Base-by-base conservation (phyloP, 805 yeast genomes). In the Lipomyces spencermartinsiae region DNA sequence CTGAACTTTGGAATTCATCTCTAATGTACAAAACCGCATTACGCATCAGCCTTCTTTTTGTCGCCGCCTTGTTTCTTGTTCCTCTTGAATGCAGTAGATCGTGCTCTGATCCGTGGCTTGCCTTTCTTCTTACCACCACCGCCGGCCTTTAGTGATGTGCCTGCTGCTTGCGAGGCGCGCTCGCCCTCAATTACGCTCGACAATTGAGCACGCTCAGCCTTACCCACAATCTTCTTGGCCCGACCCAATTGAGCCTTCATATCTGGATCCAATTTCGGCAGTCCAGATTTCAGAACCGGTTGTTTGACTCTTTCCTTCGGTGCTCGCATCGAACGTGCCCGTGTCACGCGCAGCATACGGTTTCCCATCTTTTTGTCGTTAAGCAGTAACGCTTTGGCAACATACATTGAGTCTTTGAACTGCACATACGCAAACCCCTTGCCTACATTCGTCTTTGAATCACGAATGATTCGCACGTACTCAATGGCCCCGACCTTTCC, bases 351-450 rank as follows among this genome's bases (percentile, higher is more conserved):
- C 73, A 95, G 83, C 72, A 87, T 86, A 72, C 98, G 82, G 25
- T 73, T 74, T 1, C 69, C 74, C 72, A 86, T 78, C 67, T 87
- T 86, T 80, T 91, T 88, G 58, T 87, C 94, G 78, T 93, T 86
- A 69, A 92, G 80, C 67, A 92, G 79, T 63, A 95, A 79, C 0
- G 97, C 98, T 76, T 91, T 90, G 70, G 88, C 87, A 9, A 95
- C 97, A 55, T 88, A 83, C 64, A 89, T 79, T 63, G 86, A 79
- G 74, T 80, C 82, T 37, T 83, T 85, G 81, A 93, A 95, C 79
- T 94, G 98, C 46, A 95, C 93, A 77, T 93, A 91, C 5, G 97
- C 99, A 81, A 95, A 93, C 5, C 99, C 99, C 80, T 95, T 95
- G 71, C 99, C 99, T 67, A 94, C 83, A 75, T 95, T 94, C 29